Conservation (phyloP, 1,284 basidiomycete genomes). For the Heliocybe sulcata region DNA sequence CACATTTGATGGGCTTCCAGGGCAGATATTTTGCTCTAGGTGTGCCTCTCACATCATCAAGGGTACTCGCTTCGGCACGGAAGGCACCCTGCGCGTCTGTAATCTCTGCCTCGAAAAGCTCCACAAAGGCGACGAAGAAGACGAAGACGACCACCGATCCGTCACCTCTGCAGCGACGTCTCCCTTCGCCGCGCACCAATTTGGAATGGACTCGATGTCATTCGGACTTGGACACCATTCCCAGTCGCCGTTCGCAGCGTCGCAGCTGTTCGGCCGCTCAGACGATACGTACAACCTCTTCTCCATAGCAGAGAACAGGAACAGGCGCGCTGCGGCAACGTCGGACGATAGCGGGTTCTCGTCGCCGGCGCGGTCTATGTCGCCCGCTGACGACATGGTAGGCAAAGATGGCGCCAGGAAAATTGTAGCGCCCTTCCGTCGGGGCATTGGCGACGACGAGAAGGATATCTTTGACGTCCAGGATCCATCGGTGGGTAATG, state of each 20-base stretch:
- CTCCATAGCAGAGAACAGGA: slow-evolving; percentile 63
- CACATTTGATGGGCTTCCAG: slow-evolving; percentile 30
- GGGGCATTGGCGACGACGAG: slow-evolving; percentile 75
- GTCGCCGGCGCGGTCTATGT: slow-evolving; percentile 37
- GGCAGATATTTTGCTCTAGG: slow-evolving; percentile 86
- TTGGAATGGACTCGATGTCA: slow-evolving; percentile 42
- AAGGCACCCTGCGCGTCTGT: slow-evolving; percentile 90
- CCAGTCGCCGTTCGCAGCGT: slow-evolving; percentile 84
- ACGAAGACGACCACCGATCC: slow-evolving; percentile 78
- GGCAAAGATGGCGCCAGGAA: slow-evolving; percentile 41
- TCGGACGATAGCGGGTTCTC: slow-evolving; percentile 46
- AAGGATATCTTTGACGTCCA: slow-evolving; percentile 41
- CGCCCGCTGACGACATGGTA: slow-evolving; percentile 35
- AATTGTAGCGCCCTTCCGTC: slow-evolving; percentile 76
- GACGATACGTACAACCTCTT: slow-evolving; percentile 74
- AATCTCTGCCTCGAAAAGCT: slow-evolving; percentile 92
- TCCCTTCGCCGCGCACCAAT: slow-evolving; percentile 52
- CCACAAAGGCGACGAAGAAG: slow-evolving; percentile 70
- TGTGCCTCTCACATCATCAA: slow-evolving; percentile 98
- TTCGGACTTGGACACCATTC: slow-evolving; percentile 49
- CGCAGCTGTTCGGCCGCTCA: slow-evolving; percentile 71
- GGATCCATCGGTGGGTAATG: slow-evolving; percentile 21
- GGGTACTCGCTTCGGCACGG: slow-evolving; percentile 87
- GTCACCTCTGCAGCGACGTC: slow-evolving; percentile 61
- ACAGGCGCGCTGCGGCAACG: slow-evolving; percentile 30